These are phyloP conservation scores for Alternaria rosae DNA, from an alignment of 2,329 filamentous ascomycete species.

Conservation along the genomic window DNA sequence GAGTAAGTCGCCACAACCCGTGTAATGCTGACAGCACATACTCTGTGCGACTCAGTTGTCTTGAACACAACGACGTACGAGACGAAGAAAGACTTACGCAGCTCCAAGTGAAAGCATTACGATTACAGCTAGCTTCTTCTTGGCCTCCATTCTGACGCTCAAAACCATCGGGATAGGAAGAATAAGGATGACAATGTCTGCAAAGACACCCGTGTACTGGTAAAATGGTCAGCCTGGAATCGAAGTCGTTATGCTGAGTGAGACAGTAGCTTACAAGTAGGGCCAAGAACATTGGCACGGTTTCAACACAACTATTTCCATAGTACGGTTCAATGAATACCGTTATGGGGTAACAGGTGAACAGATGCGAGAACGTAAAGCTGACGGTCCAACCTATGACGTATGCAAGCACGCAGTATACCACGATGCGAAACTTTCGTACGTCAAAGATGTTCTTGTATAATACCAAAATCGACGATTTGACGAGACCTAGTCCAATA, in stretches of 20 bases:
- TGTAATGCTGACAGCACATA: constrained; percentile 32
- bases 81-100: constrained; percentile 16
- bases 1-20: constrained; percentile 28
- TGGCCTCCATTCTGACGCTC: constrained; percentile 24
- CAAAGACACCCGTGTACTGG: constrained; percentile 29
- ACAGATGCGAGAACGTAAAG: constrained; percentile 35
- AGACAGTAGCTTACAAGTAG: constrained; percentile 19
- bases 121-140: constrained; percentile 31
- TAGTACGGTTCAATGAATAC: constrained; percentile 38
- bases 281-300: constrained; percentile 32
- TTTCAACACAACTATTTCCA: constrained; percentile 32
- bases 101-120: constrained; percentile 31
- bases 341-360: constrained; percentile 39
- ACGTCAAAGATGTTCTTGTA: constrained; percentile 41
- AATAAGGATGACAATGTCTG: constrained; percentile 31
- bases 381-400: constrained; percentile 34
- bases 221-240: not conserved
- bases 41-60: constrained; percentile 18
- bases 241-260: not conserved
- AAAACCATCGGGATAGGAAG: constrained; percentile 38
- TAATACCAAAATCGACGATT: constrained; percentile 40
- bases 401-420: constrained; percentile 29
- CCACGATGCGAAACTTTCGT: constrained; percentile 26
- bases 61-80: not conserved
- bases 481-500: constrained; percentile 35